Evolutionary conservation across 2,329 filamentous ascomycete species (phyloP), one percentile per base, ranked within the genome.

Genomic region (Colletotrichum chrysophilum): DNA sequence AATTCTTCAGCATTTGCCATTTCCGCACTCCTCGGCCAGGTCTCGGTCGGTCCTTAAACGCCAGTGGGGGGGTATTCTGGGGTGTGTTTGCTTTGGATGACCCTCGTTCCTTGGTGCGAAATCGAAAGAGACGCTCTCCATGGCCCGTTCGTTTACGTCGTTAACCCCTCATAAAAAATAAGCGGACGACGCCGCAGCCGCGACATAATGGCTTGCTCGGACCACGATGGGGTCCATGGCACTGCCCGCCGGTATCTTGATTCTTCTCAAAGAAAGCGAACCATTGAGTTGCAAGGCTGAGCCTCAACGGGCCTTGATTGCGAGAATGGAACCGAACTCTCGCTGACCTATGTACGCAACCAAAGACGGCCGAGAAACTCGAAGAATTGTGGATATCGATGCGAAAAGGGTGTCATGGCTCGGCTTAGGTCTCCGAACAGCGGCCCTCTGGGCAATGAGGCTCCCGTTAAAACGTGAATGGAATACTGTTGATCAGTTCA

Each of bases 141-240:
- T 60, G 48, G 26, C 58, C 66, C 34, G 60, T 70, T 67, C 28
- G 55, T 58, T 75, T 64, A 58, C 70, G 67, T 75, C 73, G 52
- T 65, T 73, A 65, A 75, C 73, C 73, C 70, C 73, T 75, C 70
- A 21, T 24, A 30, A 66, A n/a, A 66, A 71, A 65, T n/a, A 60
- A 55, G 34, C 74, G 56, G 56, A 26, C 70, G 55, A 74, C 74
- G 74, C 74, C 70, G 74, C 70, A 76, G 65, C 74, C 74, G 74
- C 74, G 52, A 38, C 32, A 21, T 67, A 74, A 73, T 73, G 43
- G 70, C 58, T 74, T 65, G 74, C 70, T 74, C 48, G 70, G 74
- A 74, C 65, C 70, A 65, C 28, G 48, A 64, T 65, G 43, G 70
- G 65, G 43, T 48, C 58, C 56, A 73, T 48, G 32, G 62, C 21